Base-by-base conservation (phyloP, 1,284 basidiomycete species). In the Ceratobasidium sp. region DNA sequence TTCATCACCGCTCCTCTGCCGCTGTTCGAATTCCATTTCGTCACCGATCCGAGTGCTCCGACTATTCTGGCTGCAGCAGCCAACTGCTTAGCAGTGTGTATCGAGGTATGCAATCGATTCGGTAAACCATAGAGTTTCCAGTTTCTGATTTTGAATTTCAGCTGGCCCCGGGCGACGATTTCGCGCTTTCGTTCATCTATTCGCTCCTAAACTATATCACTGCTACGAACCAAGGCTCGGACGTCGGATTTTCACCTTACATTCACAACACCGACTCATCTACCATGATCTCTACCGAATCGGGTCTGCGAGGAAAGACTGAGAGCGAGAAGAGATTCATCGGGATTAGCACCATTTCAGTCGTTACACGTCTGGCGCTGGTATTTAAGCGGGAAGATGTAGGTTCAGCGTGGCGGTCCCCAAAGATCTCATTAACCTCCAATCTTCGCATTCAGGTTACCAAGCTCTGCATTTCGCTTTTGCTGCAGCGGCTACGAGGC, bases 101-200 rank as follows among this genome's bases (percentile, higher is more conserved):
- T 98, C 74, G 90, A 91, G 80, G 92, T 92, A 76, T 39, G 81
- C 39, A 32, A 16, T 14, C 23, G 23, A 21, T 34, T 39, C 73
- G n/a, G n/a, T 67, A 73, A 21, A n/a, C 60, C 30, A 26, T 10
- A 34, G 16, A n/a, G n/a, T n/a, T 34, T 18, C 12, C 10, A 18
- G 23, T 62, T 12, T 5, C 23, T 50, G 12, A 74, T 59, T 12
- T 5, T 21, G 32, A 45, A 28, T 72, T 72, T 60, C 74, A 94
- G 92, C 83, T 94, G 71, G 89, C 93, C 14, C 91, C 92, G 6
- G 93, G 93, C 69, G 93, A 97, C 76, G 95, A 97, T 79, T 87
- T 96, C 57, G 87, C 96, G 77, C 91, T 96, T 85, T 97, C 96
- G 1, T 95, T 95, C 76, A 92, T 97, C 88, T 98, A 98, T 80